These are phyloP conservation scores for Albugo candida DNA, from an alignment of 352 stramenopile genomes.

Conservation along the genomic window DNA sequence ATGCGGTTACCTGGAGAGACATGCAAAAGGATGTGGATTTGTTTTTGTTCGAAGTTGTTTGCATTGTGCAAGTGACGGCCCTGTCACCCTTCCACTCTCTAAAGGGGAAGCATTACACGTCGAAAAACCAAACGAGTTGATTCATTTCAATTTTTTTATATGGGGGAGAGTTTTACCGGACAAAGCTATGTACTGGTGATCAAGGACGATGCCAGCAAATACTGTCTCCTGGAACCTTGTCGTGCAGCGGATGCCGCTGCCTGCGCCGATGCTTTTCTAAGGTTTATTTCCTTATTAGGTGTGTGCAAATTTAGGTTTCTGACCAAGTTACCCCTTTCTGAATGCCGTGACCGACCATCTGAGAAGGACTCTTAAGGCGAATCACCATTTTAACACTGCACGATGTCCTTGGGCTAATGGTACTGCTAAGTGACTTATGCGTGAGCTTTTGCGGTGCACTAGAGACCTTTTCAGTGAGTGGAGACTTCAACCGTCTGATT, in stretches of 20 bases:
- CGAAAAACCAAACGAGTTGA: constrained; percentile 14
- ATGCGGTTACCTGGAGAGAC: no score
- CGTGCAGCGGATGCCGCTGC: neutral
- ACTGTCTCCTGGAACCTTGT: constrained; percentile 5
- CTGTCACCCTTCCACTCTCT: no score
- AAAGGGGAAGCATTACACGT: constrained; percentile 4
- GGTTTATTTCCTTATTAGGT: constrained; percentile 6
- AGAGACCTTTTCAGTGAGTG: constrained; percentile 2
- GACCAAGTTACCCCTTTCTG: constrained; percentile 8
- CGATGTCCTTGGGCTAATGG: neutral
- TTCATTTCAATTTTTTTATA: constrained; percentile 18
- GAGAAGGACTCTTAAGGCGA: neutral
- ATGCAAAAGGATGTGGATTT: no score
- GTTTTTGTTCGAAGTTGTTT: no score
- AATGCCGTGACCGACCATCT: constrained; percentile 6
- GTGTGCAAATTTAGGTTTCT: no score
- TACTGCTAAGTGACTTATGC: constrained; percentile 6
- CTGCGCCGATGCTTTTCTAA: neutral
- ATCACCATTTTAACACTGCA: constrained; percentile 6
- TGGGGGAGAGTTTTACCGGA: no score
- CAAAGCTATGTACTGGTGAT: no score
- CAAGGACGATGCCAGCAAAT: no score
- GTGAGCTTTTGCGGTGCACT: no score
- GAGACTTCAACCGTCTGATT: neutral
- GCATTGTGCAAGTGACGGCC: no score